Base-by-base conservation (phyloP, 306 rosid species). In the Lupinus albus region DNA sequence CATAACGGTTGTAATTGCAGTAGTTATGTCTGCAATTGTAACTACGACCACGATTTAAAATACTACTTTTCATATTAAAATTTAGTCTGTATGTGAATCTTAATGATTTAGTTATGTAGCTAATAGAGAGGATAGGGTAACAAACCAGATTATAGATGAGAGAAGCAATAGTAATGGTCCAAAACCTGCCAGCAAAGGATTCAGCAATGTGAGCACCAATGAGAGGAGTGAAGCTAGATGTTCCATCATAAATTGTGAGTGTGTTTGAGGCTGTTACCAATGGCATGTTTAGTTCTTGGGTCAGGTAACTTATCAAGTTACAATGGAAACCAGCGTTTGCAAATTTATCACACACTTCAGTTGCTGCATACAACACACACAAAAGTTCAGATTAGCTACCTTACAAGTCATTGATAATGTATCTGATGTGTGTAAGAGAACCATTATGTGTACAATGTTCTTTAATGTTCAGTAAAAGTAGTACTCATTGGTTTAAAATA, bases 331-430 rank as follows among this genome's bases (percentile, higher is more conserved):
- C 93, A 6, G 58, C 38, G 13, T 50, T 15, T 0, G 89, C 89
- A 58, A 87, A 80, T 84, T 70, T 82, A 25, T 84, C 89, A 6
- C 93, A 87, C 11, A 86, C 70, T 65, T 87, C 92, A 73, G 76
- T 87, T 51, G 79, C 92, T 87, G 79, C 53, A 42, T 8, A 42
- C 47, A 8, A 39, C 11, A 39, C 12, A 9, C 2, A 32, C n/a
- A 32, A 6, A 33, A 33, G 38, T 33, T n/a, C 12, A 39, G 11
- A 39, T 39, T 39, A 9, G 12, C 45, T 39, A 9, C 45, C 1
- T 39, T 39, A 39, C 12, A 39, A 2, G 30, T 0, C 4, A 25
- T 25, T 33, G 38, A 2, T 33, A 33, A 33, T 33, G 36, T 33
- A 33, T 33, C 8, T 6, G 38, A 33, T 33, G 8, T 6, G 7